A percentile compares a stretch with the other conserved stretches of the same genome.
These are phyloP conservation scores for Ustilago cynodontis DNA, from an alignment of 1,284 basidiomycete species.

Conservation along the genomic window DNA sequence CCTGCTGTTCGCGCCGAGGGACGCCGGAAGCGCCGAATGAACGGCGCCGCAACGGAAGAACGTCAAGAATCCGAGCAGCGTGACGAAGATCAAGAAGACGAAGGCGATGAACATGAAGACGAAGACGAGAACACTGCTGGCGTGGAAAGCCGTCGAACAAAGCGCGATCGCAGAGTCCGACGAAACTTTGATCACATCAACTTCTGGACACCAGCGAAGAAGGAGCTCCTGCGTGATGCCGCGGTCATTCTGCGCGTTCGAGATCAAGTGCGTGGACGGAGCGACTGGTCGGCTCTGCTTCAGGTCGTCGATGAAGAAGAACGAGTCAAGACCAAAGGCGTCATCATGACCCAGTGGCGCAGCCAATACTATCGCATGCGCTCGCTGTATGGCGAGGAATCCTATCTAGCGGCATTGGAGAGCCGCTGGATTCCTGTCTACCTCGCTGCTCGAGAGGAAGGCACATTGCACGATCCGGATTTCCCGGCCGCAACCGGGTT, in stretches of 20 bases:
- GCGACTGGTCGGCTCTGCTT: constrained; percentile 79
- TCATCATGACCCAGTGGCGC: constrained; percentile 72
- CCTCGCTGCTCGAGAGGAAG: constrained; percentile 78
- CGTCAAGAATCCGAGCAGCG: constrained; percentile 2
- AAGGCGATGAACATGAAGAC: not conserved
- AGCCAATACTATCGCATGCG: constrained; percentile 75
- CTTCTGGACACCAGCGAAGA: constrained; percentile 83
- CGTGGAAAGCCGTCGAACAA: not conserved
- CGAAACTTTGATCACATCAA: constrained; percentile 20
- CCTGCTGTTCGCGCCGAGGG: constrained; percentile 23
- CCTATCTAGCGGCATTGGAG: constrained; percentile 83
- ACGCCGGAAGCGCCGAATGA: constrained; percentile 7
- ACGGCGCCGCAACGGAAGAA: not conserved
- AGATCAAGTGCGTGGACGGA: constrained; percentile 75
- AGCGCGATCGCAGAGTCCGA: constrained; percentile 26
- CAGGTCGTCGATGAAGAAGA: constrained; percentile 73
- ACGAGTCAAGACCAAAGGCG: constrained; percentile 77
- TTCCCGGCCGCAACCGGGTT: constrained; percentile 79
- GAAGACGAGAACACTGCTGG: not conserved
- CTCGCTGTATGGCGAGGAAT: constrained; percentile 77
- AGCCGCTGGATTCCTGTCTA: constrained; percentile 84
- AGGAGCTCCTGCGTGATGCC: constrained; percentile 86
- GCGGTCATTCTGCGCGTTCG: constrained; percentile 84
- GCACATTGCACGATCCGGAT: constrained; percentile 79
- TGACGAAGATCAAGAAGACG: constrained; percentile 4